Base-by-base conservation (phyloP, 805 yeast species). In the Ogataea nitratoaversa region DNA sequence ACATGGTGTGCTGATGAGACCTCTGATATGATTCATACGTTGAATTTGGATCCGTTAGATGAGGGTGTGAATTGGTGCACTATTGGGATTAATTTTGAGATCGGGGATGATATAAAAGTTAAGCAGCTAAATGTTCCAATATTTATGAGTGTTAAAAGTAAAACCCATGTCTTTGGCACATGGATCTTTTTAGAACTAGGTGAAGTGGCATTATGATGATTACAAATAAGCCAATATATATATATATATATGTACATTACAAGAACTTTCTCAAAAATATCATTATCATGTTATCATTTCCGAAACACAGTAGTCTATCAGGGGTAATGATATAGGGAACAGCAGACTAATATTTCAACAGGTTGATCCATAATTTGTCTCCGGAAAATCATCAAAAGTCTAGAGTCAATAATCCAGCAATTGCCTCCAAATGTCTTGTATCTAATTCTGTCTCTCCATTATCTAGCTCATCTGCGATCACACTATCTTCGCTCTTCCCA, bases 371-470 rank as follows among this genome's bases (percentile, higher is more conserved):
- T n/a, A n/a, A n/a, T n/a, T n/a, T n/a, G n/a, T n/a, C n/a, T n/a
- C n/a, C n/a, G n/a, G n/a, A n/a, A n/a, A n/a, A n/a, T n/a, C n/a
- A n/a, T n/a, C n/a, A 79, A 50, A 79, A 79, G 50, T 79, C 85
- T 47, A 79, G 49, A 16, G 77, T 68, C 28, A 79, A 59, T 27
- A 78, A 58, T 2, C 85, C 85, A 3, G 82, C 75, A 17, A 79
- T 62, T 18, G 72, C 73, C 17, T 72, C 70, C 36, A 79, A 52
- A 57, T 79, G 81, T 31, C 76, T 66, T 3, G 78, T 66, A 51
- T 79, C 83, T 36, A 79, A 52, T 9, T 66, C 65, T 38, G 56
- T 66, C n/a, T 49, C 62, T 3, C 46, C 51, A 5, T 34, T 38
- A 16, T 37, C 52, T 3, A 44, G 49, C 7, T 30, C 36, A n/a